Conservation (phyloP, 495 filamentous ascomycete species). For the Penicillium psychrofluorescens region DNA sequence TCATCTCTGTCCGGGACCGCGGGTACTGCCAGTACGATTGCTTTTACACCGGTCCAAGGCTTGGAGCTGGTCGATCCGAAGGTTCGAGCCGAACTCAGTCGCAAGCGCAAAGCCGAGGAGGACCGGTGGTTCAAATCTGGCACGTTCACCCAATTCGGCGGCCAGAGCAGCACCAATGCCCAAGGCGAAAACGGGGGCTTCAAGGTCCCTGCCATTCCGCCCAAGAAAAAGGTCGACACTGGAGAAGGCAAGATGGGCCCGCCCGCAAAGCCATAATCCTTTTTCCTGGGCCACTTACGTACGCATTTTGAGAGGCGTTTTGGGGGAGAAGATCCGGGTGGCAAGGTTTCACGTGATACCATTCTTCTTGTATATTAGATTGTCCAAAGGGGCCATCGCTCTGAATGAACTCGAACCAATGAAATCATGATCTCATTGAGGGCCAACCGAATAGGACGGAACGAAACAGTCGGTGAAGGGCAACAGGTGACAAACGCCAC, state of each 20-base stretch:
- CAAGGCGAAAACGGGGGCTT: constrained; percentile 34
- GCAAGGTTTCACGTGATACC: constrained; percentile 14
- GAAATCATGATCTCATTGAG: no score
- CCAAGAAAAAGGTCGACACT: constrained; percentile 36
- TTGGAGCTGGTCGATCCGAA: constrained; percentile 95
- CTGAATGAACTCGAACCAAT: no score
- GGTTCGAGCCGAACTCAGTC: constrained; percentile 66
- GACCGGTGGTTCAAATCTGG: constrained; percentile 95
- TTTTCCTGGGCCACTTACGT: not conserved
- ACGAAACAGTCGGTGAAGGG: no score
- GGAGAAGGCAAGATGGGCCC: constrained; percentile 39
- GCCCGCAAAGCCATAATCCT: constrained; percentile 23
- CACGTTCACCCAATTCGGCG: constrained; percentile 85
- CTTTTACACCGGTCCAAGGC: constrained; percentile 91
- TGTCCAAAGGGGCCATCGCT: no score
- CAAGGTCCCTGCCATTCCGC: constrained; percentile 43
- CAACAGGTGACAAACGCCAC: no score
- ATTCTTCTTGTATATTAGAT: constrained; percentile 9
- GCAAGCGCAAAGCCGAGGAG: constrained; percentile 88
- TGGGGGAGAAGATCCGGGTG: constrained; percentile 1
- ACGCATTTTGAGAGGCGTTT: constrained; percentile 17
- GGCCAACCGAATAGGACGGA: no score
- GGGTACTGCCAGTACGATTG: constrained; percentile 80
- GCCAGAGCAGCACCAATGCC: constrained; percentile 25
- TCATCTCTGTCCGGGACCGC: constrained; percentile 47